Evolutionary conservation across 2,329 filamentous ascomycete genomes (phyloP), one percentile per base, ranked within the genome.

Genomic region (Colletotrichum echinochloae): DNA sequence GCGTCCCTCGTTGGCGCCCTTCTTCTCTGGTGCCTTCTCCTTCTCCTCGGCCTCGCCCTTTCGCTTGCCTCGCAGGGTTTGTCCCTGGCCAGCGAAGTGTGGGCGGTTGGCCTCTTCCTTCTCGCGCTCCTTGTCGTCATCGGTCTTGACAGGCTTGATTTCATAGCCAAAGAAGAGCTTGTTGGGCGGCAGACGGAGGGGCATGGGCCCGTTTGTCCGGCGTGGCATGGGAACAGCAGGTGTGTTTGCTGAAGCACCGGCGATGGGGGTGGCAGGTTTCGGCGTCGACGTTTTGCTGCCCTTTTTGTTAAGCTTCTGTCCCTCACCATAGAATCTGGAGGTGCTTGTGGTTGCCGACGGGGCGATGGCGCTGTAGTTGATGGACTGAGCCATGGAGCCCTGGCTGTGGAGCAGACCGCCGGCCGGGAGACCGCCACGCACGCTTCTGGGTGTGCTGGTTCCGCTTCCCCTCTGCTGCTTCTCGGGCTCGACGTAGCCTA

Each of bases 111-210:
- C 86, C n/a, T 89, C 74, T 72, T 90, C 88, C 46, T 89, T 87
- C 70, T 92, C 90, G 71, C 90, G 86, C 61, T 90, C 88, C 78
- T 90, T 90, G 68, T 94, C 90, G 44, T 89, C 91, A 67, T 92
- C 90, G 11, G 93, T 93, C 84, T 94, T 95, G 51, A 97, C 86
- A 0, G 95, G 95, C 80, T 92, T 97, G 78, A 97, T 88, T 77
- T 97, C 92, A 77, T 98, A 99, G 3, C 96, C 96, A 73, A 99
- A 97, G 85, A 99, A 99, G 5, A 99, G 86, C 81, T 98, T 97
- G 76, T 96, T 96, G 0, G 93, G 92, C 0, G 94, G 89, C 61
- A 99, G 80, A 35, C 96, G 88, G 9, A 99, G 86, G 4, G 95
- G 94, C 78, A 96, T 93, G 0, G 95, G 94, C 0, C 94, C 95